A percentile compares a stretch with the other conserved stretches of the same genome.
Evolutionary conservation across 2,329 filamentous ascomycete species (phyloP).

Genomic region (Clarireedia monteithiana): DNA sequence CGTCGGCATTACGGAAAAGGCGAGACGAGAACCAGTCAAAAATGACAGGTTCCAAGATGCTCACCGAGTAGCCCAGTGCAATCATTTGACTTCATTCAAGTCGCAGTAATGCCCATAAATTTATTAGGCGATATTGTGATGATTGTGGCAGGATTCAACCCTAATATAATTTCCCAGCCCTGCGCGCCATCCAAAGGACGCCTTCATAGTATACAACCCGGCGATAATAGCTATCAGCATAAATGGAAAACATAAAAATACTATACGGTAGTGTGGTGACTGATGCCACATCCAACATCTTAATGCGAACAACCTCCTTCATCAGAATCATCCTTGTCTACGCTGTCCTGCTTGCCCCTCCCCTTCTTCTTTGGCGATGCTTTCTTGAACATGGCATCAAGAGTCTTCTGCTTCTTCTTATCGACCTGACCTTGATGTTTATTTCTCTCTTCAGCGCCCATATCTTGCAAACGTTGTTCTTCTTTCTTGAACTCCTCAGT

Average conservation of each 20-base stretch:
- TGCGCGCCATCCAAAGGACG: too few relatives aligned
- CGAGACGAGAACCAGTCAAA: too few relatives aligned
- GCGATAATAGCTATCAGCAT: too few relatives aligned
- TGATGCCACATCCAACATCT: slow-evolving; percentile 13
- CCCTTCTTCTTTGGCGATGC: slow-evolving; percentile 31
- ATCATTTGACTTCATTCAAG: too few relatives aligned
- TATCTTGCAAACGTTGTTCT: slow-evolving; percentile 56
- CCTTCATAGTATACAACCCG: too few relatives aligned
- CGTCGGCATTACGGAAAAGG: too few relatives aligned
- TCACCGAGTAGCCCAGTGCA: too few relatives aligned
- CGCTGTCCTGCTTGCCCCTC: slow-evolving; percentile 30
- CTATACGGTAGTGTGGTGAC: not conserved
- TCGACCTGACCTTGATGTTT: slow-evolving; percentile 75
- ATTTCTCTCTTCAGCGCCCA: slow-evolving; percentile 63
- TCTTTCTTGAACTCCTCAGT: slow-evolving; percentile 62
- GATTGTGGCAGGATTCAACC: too few relatives aligned
- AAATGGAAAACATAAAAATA: not conserved
- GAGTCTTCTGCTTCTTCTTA: slow-evolving; percentile 53
- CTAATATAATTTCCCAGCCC: too few relatives aligned
- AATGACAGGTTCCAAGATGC: too few relatives aligned
- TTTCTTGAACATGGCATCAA: slow-evolving; percentile 33
- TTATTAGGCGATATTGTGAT: too few relatives aligned
- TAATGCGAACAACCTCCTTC: slow-evolving; percentile 20
- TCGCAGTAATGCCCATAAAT: too few relatives aligned
- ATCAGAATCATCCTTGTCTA: slow-evolving; percentile 18